Conservation (phyloP, 2,329 filamentous ascomycete species). For the Didymella pomorum region DNA sequence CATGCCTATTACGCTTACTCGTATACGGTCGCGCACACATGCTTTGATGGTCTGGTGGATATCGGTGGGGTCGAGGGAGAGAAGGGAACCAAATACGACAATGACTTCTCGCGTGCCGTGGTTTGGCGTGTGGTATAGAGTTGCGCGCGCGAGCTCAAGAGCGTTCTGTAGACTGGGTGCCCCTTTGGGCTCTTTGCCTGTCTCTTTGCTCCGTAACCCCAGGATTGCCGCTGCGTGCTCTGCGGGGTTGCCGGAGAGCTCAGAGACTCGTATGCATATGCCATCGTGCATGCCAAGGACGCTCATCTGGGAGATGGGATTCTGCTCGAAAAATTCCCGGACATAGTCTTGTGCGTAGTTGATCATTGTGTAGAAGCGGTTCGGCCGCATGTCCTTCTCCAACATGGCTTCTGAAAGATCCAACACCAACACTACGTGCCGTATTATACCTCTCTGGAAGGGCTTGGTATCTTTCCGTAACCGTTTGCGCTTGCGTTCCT, state of each 20-base stretch:
- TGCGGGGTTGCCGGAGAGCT: constrained; percentile 89
- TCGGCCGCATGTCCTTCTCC: constrained; percentile 93
- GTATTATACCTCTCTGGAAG: constrained; percentile 94
- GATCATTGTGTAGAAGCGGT: constrained; percentile 81
- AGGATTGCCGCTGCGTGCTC: constrained; percentile 84
- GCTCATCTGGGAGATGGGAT: constrained; percentile 94
- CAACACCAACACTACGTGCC: constrained; percentile 89
- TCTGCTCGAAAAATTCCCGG: constrained; percentile 96
- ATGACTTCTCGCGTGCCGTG: constrained; percentile 95
- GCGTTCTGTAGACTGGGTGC: constrained; percentile 81
- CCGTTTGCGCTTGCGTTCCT: constrained; percentile 81
- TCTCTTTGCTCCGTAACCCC: constrained; percentile 68
- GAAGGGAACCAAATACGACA: constrained; percentile 87
- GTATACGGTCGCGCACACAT: constrained; percentile 82
- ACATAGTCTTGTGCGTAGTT: constrained; percentile 88
- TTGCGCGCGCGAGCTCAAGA: constrained; percentile 91
- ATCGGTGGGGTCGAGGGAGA: constrained; percentile 91
- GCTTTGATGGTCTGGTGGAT: constrained; percentile 87
- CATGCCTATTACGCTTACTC: constrained; percentile 87
- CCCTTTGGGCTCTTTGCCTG: constrained; percentile 63
- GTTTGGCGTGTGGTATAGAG: constrained; percentile 89
- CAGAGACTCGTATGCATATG: constrained; percentile 82
- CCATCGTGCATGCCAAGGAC: constrained; percentile 95
- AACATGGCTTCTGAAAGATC: constrained; percentile 94
- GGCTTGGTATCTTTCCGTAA: constrained; percentile 93